phyloP scores from a whole-genome alignment of 2,329 filamentous ascomycete genomes.

The Ophiocordyceps camponoti-leonardi region DNA sequence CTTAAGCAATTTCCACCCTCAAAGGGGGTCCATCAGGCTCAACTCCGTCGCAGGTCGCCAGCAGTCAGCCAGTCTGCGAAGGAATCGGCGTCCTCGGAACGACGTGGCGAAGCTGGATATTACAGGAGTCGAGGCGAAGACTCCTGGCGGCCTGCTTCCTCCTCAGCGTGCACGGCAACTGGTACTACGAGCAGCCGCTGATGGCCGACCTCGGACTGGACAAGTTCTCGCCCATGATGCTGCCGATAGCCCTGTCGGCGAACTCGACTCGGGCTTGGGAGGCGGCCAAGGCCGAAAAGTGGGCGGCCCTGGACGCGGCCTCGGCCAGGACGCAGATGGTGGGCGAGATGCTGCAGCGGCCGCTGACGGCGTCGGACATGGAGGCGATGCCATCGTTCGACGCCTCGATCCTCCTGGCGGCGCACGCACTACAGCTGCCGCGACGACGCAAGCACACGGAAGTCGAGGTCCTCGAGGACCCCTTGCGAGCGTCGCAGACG shows the following conservation, averaged over 20 bases:
- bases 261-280: constrained; percentile 30
- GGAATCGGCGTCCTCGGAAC: constrained; percentile 7
- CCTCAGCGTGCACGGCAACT: constrained; percentile 35
- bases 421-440: constrained; percentile 20
- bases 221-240: constrained; percentile 14
- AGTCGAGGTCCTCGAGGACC: constrained; percentile 9
- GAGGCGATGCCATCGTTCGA: constrained; percentile 20
- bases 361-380: constrained; percentile 18
- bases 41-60: constrained; percentile 22
- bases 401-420: constrained; percentile 20
- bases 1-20: constrained; percentile 1
- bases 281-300: constrained; percentile 24
- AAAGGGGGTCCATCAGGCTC: constrained; percentile 6
- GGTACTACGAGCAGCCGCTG: constrained; percentile 33
- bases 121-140: constrained; percentile 32
- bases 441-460: constrained; percentile 12
- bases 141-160: constrained; percentile 39
- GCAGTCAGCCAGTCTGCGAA: constrained; percentile 12
- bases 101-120: constrained; percentile 34
- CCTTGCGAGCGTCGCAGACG: constrained; percentile 7
- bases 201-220: constrained; percentile 17
- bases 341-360: constrained; percentile 13
- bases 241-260: constrained; percentile 28
- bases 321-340: constrained; percentile 10
- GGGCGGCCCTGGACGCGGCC: constrained; percentile 20